Percentiles rank a stretch among this genome's conserved stretches.
These are phyloP conservation scores for Cyberlindnera americana DNA, from an alignment of 805 yeast species.

Conservation along the genomic window DNA sequence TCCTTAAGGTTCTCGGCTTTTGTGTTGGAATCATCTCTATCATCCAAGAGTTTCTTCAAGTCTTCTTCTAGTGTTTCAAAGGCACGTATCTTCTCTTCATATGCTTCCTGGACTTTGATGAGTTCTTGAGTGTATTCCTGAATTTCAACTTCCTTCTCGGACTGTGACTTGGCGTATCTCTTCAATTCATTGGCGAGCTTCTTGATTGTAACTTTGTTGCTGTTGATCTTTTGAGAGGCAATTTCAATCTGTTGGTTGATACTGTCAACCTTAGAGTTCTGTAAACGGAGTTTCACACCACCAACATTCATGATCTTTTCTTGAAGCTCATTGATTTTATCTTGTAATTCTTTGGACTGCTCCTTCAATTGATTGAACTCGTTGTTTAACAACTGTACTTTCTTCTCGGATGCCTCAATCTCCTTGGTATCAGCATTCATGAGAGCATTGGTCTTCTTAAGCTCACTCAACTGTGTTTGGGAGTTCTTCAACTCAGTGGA, in stretches of 20 bases:
- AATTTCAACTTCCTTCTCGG: conserved; percentile 46
- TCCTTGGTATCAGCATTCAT: conserved; percentile 32
- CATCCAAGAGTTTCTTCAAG: conserved; percentile 28
- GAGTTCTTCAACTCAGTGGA: conserved; percentile 49
- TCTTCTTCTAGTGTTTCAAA: conserved; percentile 33
- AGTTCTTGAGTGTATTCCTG: conserved; percentile 33
- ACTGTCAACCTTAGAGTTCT: conserved; percentile 78
- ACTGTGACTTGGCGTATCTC: conserved; percentile 47
- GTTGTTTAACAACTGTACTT: conserved; percentile 32
- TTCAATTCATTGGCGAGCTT: conserved; percentile 63
- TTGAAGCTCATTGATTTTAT: conserved; percentile 57
- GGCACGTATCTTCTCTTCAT: conserved; percentile 25
- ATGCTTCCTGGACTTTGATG: conserved; percentile 29
- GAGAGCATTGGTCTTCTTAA: conserved; percentile 24
- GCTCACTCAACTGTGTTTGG: conserved; percentile 39
- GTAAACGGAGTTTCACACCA: conserved; percentile 77
- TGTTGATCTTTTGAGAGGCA: conserved; percentile 50
- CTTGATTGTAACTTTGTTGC: conserved; percentile 50
- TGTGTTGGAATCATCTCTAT: conserved; percentile 38
- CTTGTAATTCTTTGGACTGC: conserved; percentile 53
- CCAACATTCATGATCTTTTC: conserved; percentile 86
- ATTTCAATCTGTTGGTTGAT: conserved; percentile 63
- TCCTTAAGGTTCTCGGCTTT: conserved; percentile 41
- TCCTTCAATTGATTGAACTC: conserved; percentile 46
- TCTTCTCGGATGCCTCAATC: conserved; percentile 33